A percentile compares a stretch with the other conserved stretches of the same genome.
phyloP scores from a whole-genome alignment of 2,329 filamentous ascomycete species.

The Diaporthe sp. region DNA sequence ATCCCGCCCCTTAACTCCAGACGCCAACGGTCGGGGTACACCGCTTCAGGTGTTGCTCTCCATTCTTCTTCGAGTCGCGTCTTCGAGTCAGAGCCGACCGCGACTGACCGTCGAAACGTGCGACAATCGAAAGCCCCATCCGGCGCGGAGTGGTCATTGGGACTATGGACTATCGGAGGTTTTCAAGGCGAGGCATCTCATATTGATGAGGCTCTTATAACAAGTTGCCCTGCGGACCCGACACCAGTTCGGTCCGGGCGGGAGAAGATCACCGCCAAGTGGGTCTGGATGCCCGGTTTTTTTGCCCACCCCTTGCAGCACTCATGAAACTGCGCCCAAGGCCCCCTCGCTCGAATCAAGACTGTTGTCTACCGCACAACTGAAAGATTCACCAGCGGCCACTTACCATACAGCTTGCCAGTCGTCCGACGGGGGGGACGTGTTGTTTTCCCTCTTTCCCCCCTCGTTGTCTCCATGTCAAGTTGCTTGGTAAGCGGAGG shows the following conservation, averaged over 20 bases:
- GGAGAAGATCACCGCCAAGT: conserved; percentile 31
- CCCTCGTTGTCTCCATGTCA: neutral
- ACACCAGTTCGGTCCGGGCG: conserved; percentile 24
- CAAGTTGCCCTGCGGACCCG: conserved; percentile 17
- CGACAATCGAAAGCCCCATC: conserved; percentile 1
- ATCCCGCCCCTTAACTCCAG: conserved; percentile 33
- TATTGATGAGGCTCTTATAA: conserved; percentile 31
- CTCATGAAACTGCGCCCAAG: conserved; percentile 24
- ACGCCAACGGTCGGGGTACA: conserved; percentile 16
- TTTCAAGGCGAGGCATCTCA: conserved; percentile 34
- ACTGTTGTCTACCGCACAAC: neutral
- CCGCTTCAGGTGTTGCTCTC: conserved; percentile 12
- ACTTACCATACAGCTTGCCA: neutral
- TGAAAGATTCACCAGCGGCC: neutral
- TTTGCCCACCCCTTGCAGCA: conserved; percentile 27
- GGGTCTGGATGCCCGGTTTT: conserved; percentile 13
- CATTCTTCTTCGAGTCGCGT: conserved; percentile 3
- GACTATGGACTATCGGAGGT: neutral
- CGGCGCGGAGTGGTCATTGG: neutral
- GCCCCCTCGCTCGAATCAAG: neutral
- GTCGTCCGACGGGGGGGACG: neutral
- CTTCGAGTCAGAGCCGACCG: conserved; percentile 18
- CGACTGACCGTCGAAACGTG: conserved; percentile 1
- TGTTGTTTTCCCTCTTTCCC: neutral
- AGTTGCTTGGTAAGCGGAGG: conserved; percentile 23